phyloP scores from a whole-genome alignment of 768 basidiomycete genomes.

The Paxillus involutus region DNA sequence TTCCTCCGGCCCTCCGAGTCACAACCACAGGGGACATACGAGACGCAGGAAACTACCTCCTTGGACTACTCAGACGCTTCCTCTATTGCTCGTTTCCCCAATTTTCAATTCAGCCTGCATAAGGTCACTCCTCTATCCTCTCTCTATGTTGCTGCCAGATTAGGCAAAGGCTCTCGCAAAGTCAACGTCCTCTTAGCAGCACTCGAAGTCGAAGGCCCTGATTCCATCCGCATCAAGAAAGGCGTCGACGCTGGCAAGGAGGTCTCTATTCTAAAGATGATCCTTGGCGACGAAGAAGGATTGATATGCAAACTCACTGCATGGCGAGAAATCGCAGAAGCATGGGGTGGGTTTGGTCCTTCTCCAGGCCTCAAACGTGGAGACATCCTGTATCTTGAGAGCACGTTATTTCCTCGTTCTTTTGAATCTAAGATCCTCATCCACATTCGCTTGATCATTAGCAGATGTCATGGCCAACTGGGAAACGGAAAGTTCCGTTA shows the following conservation, averaged over 20 bases:
- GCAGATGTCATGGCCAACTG: constrained; percentile 54
- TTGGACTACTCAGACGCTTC: constrained; percentile 62
- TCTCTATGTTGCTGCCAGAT: constrained; percentile 29
- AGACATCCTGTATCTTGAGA: constrained; percentile 69
- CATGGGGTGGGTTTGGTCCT: constrained; percentile 56
- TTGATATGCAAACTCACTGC: constrained; percentile 70
- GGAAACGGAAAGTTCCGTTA: constrained; percentile 43
- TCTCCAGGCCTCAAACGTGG: constrained; percentile 57
- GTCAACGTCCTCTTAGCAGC: constrained; percentile 62
- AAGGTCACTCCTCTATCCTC: constrained; percentile 50
- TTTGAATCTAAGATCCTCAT: constrained; percentile 16
- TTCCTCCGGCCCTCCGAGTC: constrained; percentile 30
- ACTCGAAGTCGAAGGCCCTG: constrained; percentile 78
- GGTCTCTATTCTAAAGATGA: constrained; percentile 64
- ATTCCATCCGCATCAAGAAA: constrained; percentile 63
- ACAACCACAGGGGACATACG: constrained; percentile 28
- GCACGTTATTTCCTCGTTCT: constrained; percentile 40
- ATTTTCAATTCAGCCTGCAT: constrained; percentile 72
- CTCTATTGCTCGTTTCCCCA: constrained; percentile 72
- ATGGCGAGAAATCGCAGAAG: constrained; percentile 76
- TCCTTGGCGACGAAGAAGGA: constrained; percentile 73
- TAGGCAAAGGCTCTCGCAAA: constrained; percentile 44
- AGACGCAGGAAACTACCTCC: constrained; percentile 50
- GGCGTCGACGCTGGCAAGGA: constrained; percentile 71
- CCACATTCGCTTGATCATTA: constrained; percentile 10